Evolutionary conservation across 805 yeast species (phyloP), one percentile per base, ranked within the genome.

Genomic region (Yamadazyma nakazawae): DNA sequence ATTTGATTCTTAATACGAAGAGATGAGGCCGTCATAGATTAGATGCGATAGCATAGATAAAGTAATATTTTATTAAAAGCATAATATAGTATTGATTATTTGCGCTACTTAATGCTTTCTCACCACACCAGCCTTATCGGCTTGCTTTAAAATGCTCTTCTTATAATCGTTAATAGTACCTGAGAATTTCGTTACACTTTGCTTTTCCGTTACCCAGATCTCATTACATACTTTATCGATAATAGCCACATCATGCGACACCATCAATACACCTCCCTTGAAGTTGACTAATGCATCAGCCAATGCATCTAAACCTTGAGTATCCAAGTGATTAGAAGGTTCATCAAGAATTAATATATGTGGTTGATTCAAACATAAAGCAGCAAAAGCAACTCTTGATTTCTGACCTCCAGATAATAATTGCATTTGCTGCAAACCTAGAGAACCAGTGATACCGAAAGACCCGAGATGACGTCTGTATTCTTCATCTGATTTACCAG

Each of bases 251-350:
- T 94, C 99, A 78, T 94, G 99, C 43, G 96, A 87, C 49, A 94
- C 99, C 97, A 94, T 90, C 57, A 94, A 76, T 21, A 94, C 86
- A 66, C 99, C 99, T 63, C 99, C 99, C 60, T 88, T 80, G 77
- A 91, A 94, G 51, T 80, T 82, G 52, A 78, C 82, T 62, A 94
- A 75, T 1, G 98, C 98, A 37, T 86, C 95, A 8, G 94, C 84
- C 50, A 94, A 77, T 0, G 99, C 99, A 66, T 94, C 99, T 60
- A 94, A 75, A 79, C 97, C 99, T 31, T 96, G 85, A 8, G 97
- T 92, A 85, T 94, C 99, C 78, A 94, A 81, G 70, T 94, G 99
- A 71, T 94, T 94, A 6, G 97, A 88, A 68, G 99, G 99, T 78
- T 94, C 99, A 76, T 94, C 99, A 55, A 94, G 73, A 59, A 94